Conservation (phyloP, 1,139 yeast species). For the Zygoascus sp. region DNA sequence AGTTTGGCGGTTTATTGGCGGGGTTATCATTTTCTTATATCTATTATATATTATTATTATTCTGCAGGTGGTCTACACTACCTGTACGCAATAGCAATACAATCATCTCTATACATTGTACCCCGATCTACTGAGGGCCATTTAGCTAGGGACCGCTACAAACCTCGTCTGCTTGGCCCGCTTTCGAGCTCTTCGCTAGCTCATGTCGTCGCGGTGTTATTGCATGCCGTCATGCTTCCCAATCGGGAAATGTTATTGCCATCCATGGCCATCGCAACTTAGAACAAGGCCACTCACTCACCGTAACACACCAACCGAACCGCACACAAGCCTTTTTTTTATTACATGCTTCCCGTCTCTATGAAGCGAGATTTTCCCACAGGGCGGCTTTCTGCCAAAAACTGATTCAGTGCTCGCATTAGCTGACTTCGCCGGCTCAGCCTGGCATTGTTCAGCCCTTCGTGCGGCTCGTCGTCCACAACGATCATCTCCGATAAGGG, state of each 20-base stretch:
- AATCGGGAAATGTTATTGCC: background rate
- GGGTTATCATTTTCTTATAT: too few relatives aligned
- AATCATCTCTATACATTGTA: too few relatives aligned
- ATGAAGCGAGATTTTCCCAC: conserved; percentile 20
- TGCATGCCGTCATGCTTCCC: background rate
- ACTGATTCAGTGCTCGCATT: conserved; percentile 1
- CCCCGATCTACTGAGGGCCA: too few relatives aligned
- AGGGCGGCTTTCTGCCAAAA: conserved; percentile 7
- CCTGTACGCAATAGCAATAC: too few relatives aligned
- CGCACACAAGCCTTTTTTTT: background rate
- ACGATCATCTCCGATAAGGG: conserved; percentile 5
- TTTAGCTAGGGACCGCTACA: too few relatives aligned
- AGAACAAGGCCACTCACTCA: background rate
- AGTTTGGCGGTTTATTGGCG: too few relatives aligned
- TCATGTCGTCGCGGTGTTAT: background rate
- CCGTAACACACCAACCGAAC: background rate
- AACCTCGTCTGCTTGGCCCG: too few relatives aligned
- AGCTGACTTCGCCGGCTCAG: conserved; percentile 3
- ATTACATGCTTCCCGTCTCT: conserved; percentile 25
- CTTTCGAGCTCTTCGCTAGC: background rate
- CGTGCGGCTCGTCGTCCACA: conserved; percentile 3
- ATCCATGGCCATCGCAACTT: background rate
- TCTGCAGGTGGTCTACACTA: too few relatives aligned
- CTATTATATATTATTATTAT: too few relatives aligned
- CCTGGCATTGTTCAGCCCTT: background rate